Evolutionary conservation across 305 asterid species (phyloP).

Genomic region (Solanum hybrid): DNA sequence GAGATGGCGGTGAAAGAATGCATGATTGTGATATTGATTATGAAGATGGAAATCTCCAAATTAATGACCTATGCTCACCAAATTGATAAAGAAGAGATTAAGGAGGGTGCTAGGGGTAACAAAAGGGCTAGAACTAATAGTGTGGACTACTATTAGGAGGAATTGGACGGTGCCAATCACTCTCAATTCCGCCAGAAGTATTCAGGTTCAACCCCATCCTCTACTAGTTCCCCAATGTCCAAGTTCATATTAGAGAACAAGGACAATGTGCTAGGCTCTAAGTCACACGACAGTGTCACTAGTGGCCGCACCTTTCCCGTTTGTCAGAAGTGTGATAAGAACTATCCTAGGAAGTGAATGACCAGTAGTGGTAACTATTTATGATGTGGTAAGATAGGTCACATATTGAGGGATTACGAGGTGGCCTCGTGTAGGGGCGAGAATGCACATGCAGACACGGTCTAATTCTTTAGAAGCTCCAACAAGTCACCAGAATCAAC

Average conservation of each 20-base stretch:
- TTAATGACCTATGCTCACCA: neutral
- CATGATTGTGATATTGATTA: neutral
- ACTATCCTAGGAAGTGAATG: neutral
- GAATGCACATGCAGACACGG: neutral
- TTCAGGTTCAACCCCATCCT: accelerated
- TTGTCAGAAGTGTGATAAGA: neutral
- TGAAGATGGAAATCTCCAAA: neutral
- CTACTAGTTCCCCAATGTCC: neutral
- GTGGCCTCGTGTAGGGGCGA: neutral
- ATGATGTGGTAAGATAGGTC: neutral
- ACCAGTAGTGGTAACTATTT: neutral
- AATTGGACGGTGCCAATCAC: neutral
- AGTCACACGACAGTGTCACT: neutral
- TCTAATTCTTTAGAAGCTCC: neutral
- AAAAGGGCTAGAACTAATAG: neutral
- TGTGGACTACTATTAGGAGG: neutral
- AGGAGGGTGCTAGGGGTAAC: neutral
- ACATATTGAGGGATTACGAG: neutral
- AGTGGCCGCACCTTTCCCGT: neutral
- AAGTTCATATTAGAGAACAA: neutral
- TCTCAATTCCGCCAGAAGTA: neutral
- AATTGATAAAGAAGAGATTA: neutral
- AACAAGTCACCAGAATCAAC: neutral
- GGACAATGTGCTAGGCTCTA: neutral
- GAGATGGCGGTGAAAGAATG: neutral